Percentiles rank a stretch among this genome's conserved stretches.
Conservation (phyloP, 2,329 filamentous ascomycete genomes). For the Xylariaceae sp. region DNA sequence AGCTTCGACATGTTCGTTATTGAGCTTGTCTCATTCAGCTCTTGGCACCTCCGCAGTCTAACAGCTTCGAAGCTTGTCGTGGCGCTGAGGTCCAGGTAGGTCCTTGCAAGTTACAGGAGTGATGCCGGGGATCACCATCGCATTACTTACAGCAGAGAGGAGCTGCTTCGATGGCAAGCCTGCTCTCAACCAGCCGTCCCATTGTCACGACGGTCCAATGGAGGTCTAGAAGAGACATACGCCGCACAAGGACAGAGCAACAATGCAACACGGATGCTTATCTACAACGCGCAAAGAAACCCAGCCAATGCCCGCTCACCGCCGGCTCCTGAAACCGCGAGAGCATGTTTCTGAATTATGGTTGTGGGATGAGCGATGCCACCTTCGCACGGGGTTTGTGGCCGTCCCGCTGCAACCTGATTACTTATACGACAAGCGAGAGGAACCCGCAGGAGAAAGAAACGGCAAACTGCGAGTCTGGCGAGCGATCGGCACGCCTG, state of each 20-base stretch:
- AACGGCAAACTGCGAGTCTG: too few species aligned
- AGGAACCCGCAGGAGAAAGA: not conserved
- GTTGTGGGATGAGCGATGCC: slow-evolving; percentile 3
- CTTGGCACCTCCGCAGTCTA: not conserved
- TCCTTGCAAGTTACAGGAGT: not conserved
- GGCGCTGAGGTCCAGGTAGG: not conserved
- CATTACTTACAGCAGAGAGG: not conserved
- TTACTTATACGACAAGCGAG: not conserved
- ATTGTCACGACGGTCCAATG: slow-evolving; percentile 1
- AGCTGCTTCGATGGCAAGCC: not conserved
- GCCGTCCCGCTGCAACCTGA: slow-evolving; percentile 1
- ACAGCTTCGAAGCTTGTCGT: not conserved
- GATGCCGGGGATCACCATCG: not conserved
- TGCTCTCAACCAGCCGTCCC: not conserved
- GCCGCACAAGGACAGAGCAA: not conserved
- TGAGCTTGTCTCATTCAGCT: not conserved
- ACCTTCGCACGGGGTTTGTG: not conserved
- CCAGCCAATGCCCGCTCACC: not conserved
- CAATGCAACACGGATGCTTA: slow-evolving; percentile 2
- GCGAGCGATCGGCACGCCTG: slow-evolving; percentile 12
- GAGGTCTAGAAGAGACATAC: slow-evolving; percentile 3
- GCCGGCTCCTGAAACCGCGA: slow-evolving; percentile 10
- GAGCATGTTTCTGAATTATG: not conserved
- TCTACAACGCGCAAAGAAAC: not conserved
- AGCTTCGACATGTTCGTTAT: not conserved